Base-by-base conservation (phyloP, 2,329 filamentous ascomycete species). In the Nothophaeocryptopus gaeumannii region DNA sequence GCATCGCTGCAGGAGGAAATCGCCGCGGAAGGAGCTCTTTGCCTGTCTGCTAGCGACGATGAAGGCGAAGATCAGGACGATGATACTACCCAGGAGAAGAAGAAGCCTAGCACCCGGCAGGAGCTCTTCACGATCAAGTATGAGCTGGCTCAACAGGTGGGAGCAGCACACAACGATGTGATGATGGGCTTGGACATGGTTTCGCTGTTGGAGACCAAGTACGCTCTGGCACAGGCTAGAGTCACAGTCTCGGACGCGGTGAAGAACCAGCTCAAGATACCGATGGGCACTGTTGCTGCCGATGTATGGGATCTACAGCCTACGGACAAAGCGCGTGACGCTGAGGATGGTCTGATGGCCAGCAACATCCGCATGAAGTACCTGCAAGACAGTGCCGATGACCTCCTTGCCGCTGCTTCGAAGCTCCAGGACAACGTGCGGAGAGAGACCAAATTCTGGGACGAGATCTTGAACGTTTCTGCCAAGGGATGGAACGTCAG, bases 401-500 rank as follows among this genome's bases (percentile, higher is more conserved):
- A 84, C 32, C 79, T 96, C 15, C 73, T 89, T 11, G 78, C 82
- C 8, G 85, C 90, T 4, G 86, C 88, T 0, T 77, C 79, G 20
- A 79, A 88, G 35, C 72, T 99, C 10, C 81, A 89, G 60, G 80
- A 79, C 9, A 91, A 96, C 67, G 86, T 95, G 31, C 78, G 81
- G 8, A 81, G 83, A 29, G 93, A 99, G 72, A 85, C 84, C 2
- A 85, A 80, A 60, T 99, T 95, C 69, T 99, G 93, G 93, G 80
- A 86, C 47, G 86, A 95, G 61, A 80, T 97, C 2, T 74, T 95
- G 39, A 81, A 83, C 8, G 83, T 97, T 38, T 89, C 86, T 57
- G 82, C 89, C 58, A 85, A 84, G 47, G 90, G 91, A 4, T 99
- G 93, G 92, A 85, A 87, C 14, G 75, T 97, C 13, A 92, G 86